Conservation (phyloP, 2,329 filamentous ascomycete species). For the Colletotrichum sp. region DNA sequence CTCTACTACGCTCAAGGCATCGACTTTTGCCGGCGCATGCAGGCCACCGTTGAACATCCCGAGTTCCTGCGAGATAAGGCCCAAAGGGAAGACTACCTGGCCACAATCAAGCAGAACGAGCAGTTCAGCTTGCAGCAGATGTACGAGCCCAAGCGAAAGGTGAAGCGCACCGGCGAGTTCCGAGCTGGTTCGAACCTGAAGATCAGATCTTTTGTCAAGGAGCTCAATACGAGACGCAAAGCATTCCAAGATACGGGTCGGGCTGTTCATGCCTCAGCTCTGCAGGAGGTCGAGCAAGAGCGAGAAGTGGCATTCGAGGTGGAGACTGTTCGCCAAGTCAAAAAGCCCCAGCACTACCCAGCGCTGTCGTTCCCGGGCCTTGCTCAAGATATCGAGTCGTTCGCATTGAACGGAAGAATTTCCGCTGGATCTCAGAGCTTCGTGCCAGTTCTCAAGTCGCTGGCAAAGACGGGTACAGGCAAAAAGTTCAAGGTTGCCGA, state of each 20-base stretch:
- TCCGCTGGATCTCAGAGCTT: constrained; percentile 39
- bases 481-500: constrained; percentile 33
- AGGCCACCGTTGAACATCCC: constrained; percentile 49
- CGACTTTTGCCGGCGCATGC: constrained; percentile 63
- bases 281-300: constrained; percentile 67
- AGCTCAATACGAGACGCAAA: constrained; percentile 35
- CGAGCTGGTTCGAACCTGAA: constrained; percentile 11
- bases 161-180: constrained; percentile 25
- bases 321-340: constrained; percentile 59
- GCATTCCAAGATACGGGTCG: constrained; percentile 39
- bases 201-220: constrained; percentile 30
- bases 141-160: constrained; percentile 46
- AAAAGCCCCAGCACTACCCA: constrained; percentile 46
- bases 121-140: constrained; percentile 62
- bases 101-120: constrained; percentile 55
- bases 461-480: constrained; percentile 40
- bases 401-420: constrained; percentile 50
- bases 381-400: constrained; percentile 48
- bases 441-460: constrained; percentile 43
- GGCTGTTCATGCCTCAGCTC: constrained; percentile 51
- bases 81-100: constrained; percentile 41
- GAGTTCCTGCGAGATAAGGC: constrained; percentile 40
- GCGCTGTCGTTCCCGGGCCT: constrained; percentile 50
- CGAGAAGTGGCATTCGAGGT: constrained; percentile 65
- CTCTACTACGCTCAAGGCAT: constrained; percentile 65